Evolutionary conservation across 225 moss, liverwort and hornwort genomes (phyloP).

Genomic region (Takakia lepidozioides): DNA sequence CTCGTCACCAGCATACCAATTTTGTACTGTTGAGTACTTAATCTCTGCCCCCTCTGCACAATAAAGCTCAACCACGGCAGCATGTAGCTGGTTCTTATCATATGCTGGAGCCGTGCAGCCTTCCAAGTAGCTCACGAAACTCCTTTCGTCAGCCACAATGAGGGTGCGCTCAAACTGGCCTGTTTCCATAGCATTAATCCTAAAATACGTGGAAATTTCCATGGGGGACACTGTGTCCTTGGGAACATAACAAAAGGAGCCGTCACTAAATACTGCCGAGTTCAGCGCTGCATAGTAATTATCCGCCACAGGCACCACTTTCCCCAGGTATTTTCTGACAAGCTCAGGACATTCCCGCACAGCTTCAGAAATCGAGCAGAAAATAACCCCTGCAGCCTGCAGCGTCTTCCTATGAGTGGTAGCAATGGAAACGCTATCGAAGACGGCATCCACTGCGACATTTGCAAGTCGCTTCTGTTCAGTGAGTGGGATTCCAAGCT

Average conservation of each 20-base stretch:
- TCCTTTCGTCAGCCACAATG: conserved; percentile 79
- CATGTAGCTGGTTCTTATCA: conserved; percentile 92
- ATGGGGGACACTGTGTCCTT: conserved; percentile 92
- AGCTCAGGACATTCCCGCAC: conserved; percentile 75
- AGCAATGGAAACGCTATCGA: conserved; percentile 89
- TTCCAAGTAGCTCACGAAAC: conserved; percentile 91
- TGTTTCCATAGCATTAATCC: conserved; percentile 95
- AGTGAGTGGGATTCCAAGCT: conserved; percentile 82
- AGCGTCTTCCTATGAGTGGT: conserved; percentile 90
- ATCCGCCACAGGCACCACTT: conserved; percentile 85
- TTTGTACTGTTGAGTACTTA: conserved; percentile 93
- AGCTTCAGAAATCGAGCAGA: conserved; percentile 95
- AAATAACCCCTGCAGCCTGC: conserved; percentile 85
- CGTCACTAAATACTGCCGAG: conserved; percentile 95
- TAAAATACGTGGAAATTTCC: conserved; percentile 96
- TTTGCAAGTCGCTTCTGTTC: conserved; percentile 93
- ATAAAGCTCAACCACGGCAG: conserved; percentile 90
- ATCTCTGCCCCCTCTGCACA: conserved; percentile 94
- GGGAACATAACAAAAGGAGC: conserved; percentile 92
- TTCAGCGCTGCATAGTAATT: conserved; percentile 92
- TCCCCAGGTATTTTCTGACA: conserved; percentile 75
- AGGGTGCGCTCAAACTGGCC: conserved; percentile 93
- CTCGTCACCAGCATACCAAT: conserved; percentile 82
- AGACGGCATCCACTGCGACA: conserved; percentile 92
- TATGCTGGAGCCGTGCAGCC: conserved; percentile 97